Conservation (phyloP, 768 basidiomycete species). For the Suillus occidentalis region DNA sequence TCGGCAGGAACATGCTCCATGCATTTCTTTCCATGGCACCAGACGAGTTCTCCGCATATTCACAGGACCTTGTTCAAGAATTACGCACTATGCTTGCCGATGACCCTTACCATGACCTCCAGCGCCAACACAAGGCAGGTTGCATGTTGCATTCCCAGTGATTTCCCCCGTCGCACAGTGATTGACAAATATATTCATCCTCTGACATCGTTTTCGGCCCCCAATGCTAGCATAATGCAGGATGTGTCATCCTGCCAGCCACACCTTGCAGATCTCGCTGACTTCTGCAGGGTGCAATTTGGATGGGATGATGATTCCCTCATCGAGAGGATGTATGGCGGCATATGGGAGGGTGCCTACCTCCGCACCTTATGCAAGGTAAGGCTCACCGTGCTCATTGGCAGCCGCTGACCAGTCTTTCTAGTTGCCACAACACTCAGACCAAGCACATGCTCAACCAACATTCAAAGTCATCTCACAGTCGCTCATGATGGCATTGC, state of each 20-base stretch:
- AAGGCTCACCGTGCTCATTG: neutral
- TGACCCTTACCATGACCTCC: too few relatives aligned
- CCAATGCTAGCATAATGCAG: rapidly evolving
- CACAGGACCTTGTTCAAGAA: too few relatives aligned
- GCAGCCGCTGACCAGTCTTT: neutral
- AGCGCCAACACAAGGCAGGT: too few relatives aligned
- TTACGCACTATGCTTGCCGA: too few relatives aligned
- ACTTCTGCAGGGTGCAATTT: neutral
- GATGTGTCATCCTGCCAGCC: too few relatives aligned
- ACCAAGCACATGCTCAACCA: neutral
- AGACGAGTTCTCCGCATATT: neutral
- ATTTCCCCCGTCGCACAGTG: too few relatives aligned
- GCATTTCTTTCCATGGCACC: neutral
- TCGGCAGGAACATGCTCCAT: neutral
- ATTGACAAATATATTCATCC: too few relatives aligned
- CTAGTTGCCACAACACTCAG: neutral
- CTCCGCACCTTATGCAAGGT: neutral
- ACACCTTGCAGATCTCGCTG: neutral
- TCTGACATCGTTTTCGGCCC: too few relatives aligned
- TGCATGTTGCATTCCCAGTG: too few relatives aligned
- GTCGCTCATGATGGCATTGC: neutral
- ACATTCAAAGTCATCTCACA: neutral
- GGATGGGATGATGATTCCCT: neutral
- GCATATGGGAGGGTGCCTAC: neutral
- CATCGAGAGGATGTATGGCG: neutral